Evolutionary conservation across 2,329 filamentous ascomycete species (phyloP).

Genomic region (Blumeria hordei): DNA sequence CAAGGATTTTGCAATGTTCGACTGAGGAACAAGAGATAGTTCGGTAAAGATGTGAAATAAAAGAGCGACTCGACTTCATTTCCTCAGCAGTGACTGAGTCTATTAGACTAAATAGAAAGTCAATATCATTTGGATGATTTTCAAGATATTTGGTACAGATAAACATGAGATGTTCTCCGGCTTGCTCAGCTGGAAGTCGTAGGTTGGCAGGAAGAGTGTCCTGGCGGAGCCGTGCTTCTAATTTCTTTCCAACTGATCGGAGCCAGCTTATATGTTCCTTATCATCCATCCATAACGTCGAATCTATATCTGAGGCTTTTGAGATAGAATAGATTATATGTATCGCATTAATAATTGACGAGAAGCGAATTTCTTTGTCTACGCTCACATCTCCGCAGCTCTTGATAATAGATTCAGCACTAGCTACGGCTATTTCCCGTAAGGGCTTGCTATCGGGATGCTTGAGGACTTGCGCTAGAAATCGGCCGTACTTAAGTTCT

Average conservation of each 20-base stretch:
- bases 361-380: conserved; percentile 41
- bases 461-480: conserved; percentile 68
- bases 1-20: conserved; percentile 61
- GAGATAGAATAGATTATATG: conserved; percentile 64
- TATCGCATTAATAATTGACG: conserved; percentile 64
- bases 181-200: conserved; percentile 69
- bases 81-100: conserved; percentile 66
- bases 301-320: conserved; percentile 29
- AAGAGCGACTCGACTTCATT: conserved; percentile 48
- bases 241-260: conserved; percentile 45
- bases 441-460: conserved; percentile 52
- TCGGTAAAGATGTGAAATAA: conserved; percentile 68
- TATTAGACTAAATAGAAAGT: conserved; percentile 64
- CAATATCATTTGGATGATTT: conserved; percentile 49
- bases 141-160: conserved; percentile 64
- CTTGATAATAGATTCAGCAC: conserved; percentile 47
- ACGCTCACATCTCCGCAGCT: conserved; percentile 37
- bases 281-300: conserved; percentile 46
- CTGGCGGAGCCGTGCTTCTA: conserved; percentile 48
- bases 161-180: conserved; percentile 64
- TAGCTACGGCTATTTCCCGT: conserved; percentile 47
- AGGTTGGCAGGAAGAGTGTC: conserved; percentile 48
- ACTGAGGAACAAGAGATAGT: conserved; percentile 69
- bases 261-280: conserved; percentile 35
- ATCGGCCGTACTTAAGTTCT: conserved; percentile 68